phyloP scores from a whole-genome alignment of 768 basidiomycete species.

The Trametes punicea region DNA sequence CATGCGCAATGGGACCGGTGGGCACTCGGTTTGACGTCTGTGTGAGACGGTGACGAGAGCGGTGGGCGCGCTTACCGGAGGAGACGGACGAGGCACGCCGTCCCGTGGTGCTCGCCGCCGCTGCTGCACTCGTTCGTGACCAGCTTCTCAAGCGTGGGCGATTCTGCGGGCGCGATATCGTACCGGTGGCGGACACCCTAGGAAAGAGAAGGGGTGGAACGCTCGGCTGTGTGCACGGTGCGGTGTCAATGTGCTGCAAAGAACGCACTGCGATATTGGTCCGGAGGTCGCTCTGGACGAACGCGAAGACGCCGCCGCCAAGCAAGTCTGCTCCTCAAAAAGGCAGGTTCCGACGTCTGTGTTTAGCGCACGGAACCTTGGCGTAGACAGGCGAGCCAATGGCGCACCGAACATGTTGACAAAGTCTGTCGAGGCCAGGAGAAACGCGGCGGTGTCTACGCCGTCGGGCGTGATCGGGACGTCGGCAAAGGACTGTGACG shows the following conservation, averaged over 20 bases:
- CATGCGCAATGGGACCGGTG: constrained; percentile 8
- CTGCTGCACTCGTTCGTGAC: constrained; percentile 47
- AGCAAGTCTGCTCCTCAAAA: constrained; percentile 49
- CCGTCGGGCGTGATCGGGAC: constrained; percentile 74
- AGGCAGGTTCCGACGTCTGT: background rate
- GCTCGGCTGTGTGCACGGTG: background rate
- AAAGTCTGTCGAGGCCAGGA: constrained; percentile 87
- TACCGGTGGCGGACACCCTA: constrained; percentile 67
- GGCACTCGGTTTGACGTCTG: constrained; percentile 15
- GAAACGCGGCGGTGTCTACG: constrained; percentile 75
- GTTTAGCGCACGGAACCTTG: no score
- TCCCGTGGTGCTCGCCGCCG: constrained; percentile 42
- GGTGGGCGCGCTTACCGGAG: constrained; percentile 48
- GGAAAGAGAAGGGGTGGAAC: background rate
- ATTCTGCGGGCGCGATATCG: constrained; percentile 39
- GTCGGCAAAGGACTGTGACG: constrained; percentile 76
- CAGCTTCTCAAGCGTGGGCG: constrained; percentile 58
- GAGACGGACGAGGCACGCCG: constrained; percentile 61
- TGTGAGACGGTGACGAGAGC: constrained; percentile 17
- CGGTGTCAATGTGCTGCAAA: constrained; percentile 1
- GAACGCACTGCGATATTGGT: constrained; percentile 58
- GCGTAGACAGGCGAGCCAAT: no score
- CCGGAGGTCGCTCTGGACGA: constrained; percentile 68
- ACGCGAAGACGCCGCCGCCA: constrained; percentile 66
- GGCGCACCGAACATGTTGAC: constrained; percentile 64